Evolutionary conservation across 495 filamentous ascomycete species (phyloP).

Genomic region (Staphylotrichum tortipilum): DNA sequence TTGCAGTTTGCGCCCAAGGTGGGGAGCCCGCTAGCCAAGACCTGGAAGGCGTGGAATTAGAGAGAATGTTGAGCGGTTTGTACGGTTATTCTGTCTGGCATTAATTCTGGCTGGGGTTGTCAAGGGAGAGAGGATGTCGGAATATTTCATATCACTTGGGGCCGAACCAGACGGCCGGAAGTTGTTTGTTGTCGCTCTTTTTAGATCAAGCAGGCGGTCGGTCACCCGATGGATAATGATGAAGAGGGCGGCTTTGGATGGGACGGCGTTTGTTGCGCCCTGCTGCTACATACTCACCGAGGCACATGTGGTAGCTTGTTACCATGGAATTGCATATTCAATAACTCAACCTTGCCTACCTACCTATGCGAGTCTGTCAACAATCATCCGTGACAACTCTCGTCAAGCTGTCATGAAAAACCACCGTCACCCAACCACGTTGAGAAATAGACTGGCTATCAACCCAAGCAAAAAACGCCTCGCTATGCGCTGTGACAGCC

Average conservation of each 20-base stretch:
- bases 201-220: not conserved
- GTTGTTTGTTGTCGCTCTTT: conserved; percentile 2
- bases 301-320: not conserved
- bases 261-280: not conserved
- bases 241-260: conserved; percentile 5
- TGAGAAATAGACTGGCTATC: no score
- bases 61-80: no score
- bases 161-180: not conserved
- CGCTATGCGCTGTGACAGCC: conserved; percentile 1
- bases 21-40: conserved; percentile 58
- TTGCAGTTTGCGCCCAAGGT: conserved; percentile 72
- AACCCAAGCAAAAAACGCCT: not conserved
- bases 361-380: no score
- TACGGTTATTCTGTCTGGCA: no score
- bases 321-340: not conserved
- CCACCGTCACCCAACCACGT: no score
- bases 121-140: no score
- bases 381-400: no score
- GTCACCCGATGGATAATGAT: not conserved
- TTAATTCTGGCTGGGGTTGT: not conserved
- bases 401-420: no score
- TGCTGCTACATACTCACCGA: no score
- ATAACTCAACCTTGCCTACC: no score
- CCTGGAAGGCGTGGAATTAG: conserved; percentile 12
- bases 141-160: not conserved